Percentiles rank a stretch among this genome's conserved stretches.
phyloP scores from a whole-genome alignment of 306 rosid species.

The Bauhinia variegata region DNA sequence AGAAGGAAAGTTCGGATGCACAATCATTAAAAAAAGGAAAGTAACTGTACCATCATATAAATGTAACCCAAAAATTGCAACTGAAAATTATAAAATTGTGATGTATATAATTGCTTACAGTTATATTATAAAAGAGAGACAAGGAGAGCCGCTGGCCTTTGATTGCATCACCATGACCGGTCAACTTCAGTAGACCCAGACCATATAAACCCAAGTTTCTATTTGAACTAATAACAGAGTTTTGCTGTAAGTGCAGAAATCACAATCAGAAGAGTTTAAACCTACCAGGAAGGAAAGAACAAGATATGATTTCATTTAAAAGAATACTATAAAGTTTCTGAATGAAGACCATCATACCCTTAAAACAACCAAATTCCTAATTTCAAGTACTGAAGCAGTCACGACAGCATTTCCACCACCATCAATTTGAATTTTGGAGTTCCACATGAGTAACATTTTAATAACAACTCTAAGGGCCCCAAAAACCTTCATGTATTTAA shows the following conservation, averaged over 20 bases:
- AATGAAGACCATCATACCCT: constrained; percentile 61
- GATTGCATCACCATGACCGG: constrained; percentile 92
- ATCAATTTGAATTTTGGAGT: constrained; percentile 79
- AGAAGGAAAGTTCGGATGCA: too few relatives aligned
- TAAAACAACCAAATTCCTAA: constrained; percentile 90
- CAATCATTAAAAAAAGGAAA: too few relatives aligned
- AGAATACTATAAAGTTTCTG: constrained; percentile 23
- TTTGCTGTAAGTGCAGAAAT: constrained; percentile 70
- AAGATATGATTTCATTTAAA: constrained; percentile 25
- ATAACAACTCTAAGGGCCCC: constrained; percentile 97
- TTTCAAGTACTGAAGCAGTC: constrained; percentile 92
- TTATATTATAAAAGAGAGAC: constrained; percentile 97
- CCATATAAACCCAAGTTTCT: constrained; percentile 94
- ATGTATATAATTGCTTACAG: constrained; percentile 64
- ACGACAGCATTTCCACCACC: constrained; percentile 81
- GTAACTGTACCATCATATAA: too few relatives aligned
- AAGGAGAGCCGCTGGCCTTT: constrained; percentile 91
- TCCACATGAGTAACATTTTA: constrained; percentile 97
- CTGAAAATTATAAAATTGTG: constrained; percentile 13
- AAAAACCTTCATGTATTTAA: constrained; percentile 72
- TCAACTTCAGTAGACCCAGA: constrained; percentile 86
- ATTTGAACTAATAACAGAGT: constrained; percentile 83
- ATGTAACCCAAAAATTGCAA: neutral
- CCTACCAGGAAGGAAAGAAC: constrained; percentile 22
- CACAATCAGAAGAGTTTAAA: constrained; percentile 37